Base-by-base conservation (phyloP, 306 rosid genomes). In the Astragalus glycyphyllos region DNA sequence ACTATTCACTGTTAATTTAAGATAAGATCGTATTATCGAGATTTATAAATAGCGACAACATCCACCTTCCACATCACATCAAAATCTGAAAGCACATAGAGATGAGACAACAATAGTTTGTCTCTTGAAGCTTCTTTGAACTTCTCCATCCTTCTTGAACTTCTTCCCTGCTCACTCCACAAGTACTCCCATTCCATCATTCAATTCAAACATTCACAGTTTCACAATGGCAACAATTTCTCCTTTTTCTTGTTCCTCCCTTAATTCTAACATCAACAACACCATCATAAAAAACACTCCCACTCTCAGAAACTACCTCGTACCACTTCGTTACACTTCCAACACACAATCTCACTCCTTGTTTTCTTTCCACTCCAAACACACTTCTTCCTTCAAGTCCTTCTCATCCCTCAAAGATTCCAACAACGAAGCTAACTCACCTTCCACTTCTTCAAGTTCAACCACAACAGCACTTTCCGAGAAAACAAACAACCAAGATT, bases 381-480 rank as follows among this genome's bases (percentile, higher is more conserved):
- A 50, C 59, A 58, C 48, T 71, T 58, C 48, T 71, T 58, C 83
- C 11, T 60, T 7, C 42, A n/a, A 6, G 1, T 62, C 23, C 68
- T 41, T 61, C 5, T 61, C 68, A 10, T 63, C 68, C 1, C 53
- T 41, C 12, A 42, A 63, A 42, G 68, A 63, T 26, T 26, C 31
- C 13, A 7, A 62, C 26, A 42, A 20, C 5, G 7, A 41, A 42
- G 42, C 68, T 17, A 20, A 48, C 5, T 6, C 54, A 0, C 15
- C 54, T 41, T 23, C 79, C 81, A 49, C 88, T 61, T 58, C 82
- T 49, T 23, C 29, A n/a, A n/a, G n/a, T 26, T 26, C 31, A 1
- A 26, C 31, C 31, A 40, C 44, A 7, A 63, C 86, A 5, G 54
- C 86, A 2, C 69, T 64, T 47, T 66, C 82, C 7, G 76, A 80